phyloP scores from a whole-genome alignment of 2,329 filamentous ascomycete species.

The Clonostachys sp. region DNA sequence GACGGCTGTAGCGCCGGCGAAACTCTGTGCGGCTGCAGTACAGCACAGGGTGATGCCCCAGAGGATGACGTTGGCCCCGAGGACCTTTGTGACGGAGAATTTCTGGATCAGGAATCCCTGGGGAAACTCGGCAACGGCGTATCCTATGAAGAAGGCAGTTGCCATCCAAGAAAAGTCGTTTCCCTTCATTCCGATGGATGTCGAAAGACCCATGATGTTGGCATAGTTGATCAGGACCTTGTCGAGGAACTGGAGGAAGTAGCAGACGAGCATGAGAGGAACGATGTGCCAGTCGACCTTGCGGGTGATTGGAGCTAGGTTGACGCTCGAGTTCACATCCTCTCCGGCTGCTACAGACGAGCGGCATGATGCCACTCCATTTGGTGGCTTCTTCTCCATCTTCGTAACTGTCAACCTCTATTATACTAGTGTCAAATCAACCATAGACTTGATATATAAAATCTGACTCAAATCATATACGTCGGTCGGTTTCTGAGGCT shows the following conservation, averaged over 20 bases:
- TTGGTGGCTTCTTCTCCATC: too few species aligned
- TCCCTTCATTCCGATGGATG: conserved; percentile 18
- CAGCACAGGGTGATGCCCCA: conserved; percentile 35
- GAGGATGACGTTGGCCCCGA: conserved; percentile 21
- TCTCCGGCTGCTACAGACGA: too few species aligned
- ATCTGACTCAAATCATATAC: too few species aligned
- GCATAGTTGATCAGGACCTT: conserved; percentile 19
- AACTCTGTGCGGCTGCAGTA: conserved; percentile 33
- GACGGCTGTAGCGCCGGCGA: conserved; percentile 31
- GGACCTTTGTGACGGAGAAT: conserved; percentile 23
- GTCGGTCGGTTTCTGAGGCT: too few species aligned
- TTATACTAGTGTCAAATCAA: too few species aligned
- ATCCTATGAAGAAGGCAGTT: conserved; percentile 21
- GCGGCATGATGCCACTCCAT: too few species aligned
- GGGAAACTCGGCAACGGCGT: conserved; percentile 18
- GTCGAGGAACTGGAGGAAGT: conserved; percentile 18
- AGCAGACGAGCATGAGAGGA: conserved; percentile 16
- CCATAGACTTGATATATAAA: too few species aligned
- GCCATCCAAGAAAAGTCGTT: conserved; percentile 23
- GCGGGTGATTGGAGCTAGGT: conserved; percentile 1
- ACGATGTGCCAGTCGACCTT: conserved; percentile 16
- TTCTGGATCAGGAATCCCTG: conserved; percentile 23
- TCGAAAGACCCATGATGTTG: conserved; percentile 20
- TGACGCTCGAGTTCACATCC: too few species aligned
- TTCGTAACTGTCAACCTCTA: too few species aligned